A percentile compares a stretch with the other conserved stretches of the same genome.
Conservation (phyloP, 345 rosid genomes). For the Melaleuca alternifolia region DNA sequence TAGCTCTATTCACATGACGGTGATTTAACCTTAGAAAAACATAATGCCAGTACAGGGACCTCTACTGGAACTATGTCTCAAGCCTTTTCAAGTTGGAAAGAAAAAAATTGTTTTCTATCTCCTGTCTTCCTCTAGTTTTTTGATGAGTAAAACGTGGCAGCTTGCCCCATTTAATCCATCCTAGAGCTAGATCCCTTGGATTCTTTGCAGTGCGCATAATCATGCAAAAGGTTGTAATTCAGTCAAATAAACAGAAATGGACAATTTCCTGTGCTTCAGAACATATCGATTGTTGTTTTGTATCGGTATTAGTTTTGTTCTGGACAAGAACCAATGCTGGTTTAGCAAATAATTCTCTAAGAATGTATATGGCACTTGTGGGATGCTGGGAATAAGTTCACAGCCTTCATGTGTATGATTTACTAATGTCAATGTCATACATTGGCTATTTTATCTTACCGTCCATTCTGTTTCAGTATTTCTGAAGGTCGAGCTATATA, state of each 20-base stretch:
- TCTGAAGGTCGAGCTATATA: conserved; percentile 71
- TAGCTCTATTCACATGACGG: neutral
- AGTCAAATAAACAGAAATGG: neutral
- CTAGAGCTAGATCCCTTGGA: neutral
- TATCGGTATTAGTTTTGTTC: neutral
- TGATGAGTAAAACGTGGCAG: neutral
- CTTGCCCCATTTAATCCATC: neutral
- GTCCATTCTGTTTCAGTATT: conserved; percentile 26
- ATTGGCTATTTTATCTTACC: neutral
- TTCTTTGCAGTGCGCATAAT: neutral
- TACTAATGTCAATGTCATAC: neutral
- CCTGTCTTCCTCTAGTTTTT: neutral
- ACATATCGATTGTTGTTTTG: neutral
- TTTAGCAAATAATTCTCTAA: neutral
- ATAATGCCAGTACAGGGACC: neutral
- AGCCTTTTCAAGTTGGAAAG: neutral
- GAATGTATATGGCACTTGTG: neutral
- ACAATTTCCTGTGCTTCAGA: neutral
- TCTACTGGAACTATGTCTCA: neutral
- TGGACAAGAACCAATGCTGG: neutral
- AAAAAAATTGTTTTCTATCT: neutral
- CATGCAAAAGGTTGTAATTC: neutral
- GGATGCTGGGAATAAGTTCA: neutral
- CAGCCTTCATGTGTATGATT: neutral
- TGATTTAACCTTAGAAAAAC: neutral